A percentile compares a stretch with the other conserved stretches of the same genome.
Evolutionary conservation across 2,329 filamentous ascomycete species (phyloP).

Genomic region (Trichophyton benhamiae): DNA sequence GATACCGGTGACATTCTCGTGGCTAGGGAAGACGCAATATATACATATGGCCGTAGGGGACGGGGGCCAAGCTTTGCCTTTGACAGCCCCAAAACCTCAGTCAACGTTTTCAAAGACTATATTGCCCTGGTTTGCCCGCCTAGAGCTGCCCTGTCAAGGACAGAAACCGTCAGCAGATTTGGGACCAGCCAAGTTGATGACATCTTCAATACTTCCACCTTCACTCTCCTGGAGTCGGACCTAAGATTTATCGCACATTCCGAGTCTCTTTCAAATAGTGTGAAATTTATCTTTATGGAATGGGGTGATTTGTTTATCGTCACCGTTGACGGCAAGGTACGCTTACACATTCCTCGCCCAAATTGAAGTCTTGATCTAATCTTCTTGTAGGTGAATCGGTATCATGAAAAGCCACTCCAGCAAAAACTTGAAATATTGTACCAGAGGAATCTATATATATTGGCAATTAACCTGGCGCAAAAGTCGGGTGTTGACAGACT

Average conservation of each 20-base stretch:
- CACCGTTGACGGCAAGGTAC: constrained; percentile 79
- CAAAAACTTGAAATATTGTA: constrained; percentile 90
- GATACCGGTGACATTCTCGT: constrained; percentile 75
- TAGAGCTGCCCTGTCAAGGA: constrained; percentile 42
- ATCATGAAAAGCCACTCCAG: constrained; percentile 79
- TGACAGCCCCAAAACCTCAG: constrained; percentile 75
- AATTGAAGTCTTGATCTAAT: constrained; percentile 12
- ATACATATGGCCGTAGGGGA: constrained; percentile 78
- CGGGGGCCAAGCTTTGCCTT: constrained; percentile 81
- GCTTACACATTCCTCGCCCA: constrained; percentile 10
- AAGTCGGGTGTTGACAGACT: constrained; percentile 67
- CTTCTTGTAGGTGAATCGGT: constrained; percentile 57
- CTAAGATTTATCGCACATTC: constrained; percentile 81
- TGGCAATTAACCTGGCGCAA: constrained; percentile 85
- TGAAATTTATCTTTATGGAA: constrained; percentile 67
- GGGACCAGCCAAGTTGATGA: constrained; percentile 61
- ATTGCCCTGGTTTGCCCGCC: constrained; percentile 75
- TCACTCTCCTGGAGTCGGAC: constrained; percentile 84
- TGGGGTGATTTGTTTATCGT: constrained; percentile 92
- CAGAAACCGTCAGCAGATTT: constrained; percentile 58
- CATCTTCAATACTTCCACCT: constrained; percentile 74
- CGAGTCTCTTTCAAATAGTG: constrained; percentile 68
- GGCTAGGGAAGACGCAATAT: constrained; percentile 89
- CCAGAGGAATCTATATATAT: constrained; percentile 79
- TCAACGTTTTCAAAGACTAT: constrained; percentile 72